Evolutionary conservation across 2,329 filamentous ascomycete genomes (phyloP).

Genomic region (Cordyceps pruinosa): DNA sequence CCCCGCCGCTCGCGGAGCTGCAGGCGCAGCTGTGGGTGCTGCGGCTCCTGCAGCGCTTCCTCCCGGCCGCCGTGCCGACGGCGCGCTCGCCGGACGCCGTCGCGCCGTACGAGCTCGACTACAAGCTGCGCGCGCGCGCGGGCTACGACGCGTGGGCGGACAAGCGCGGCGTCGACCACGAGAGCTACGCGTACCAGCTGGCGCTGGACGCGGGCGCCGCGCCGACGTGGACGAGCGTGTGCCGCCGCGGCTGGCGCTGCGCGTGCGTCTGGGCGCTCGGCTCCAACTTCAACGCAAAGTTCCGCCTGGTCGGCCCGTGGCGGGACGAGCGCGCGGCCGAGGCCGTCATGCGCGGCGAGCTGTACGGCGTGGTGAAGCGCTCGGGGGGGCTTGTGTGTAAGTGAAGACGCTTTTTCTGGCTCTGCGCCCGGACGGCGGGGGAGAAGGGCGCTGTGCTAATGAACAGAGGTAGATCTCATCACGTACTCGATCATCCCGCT

Average conservation of each 20-base stretch:
- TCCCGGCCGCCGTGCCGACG: slow-evolving; percentile 18
- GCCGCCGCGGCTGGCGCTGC: slow-evolving; percentile 31
- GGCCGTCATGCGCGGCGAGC: slow-evolving; percentile 33
- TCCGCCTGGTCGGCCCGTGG: slow-evolving; percentile 40
- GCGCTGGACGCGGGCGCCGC: slow-evolving; percentile 40
- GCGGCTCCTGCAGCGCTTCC: slow-evolving; percentile 28
- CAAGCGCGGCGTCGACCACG: slow-evolving; percentile 41
- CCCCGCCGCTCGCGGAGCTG: slow-evolving; percentile 40
- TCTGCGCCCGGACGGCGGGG: too few species aligned
- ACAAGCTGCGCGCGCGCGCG: slow-evolving; percentile 29
- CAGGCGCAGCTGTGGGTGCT: slow-evolving; percentile 43
- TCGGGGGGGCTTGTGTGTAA: slow-evolving; percentile 32
- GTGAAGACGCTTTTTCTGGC: too few species aligned
- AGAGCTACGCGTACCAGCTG: slow-evolving; percentile 43
- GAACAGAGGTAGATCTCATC: slow-evolving; percentile 22
- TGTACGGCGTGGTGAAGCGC: slow-evolving; percentile 32
- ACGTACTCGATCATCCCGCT: slow-evolving; percentile 32
- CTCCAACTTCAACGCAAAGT: slow-evolving; percentile 43
- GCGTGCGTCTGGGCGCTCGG: slow-evolving; percentile 41
- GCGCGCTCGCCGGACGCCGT: slow-evolving; percentile 18
- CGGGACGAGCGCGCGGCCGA: slow-evolving; percentile 28
- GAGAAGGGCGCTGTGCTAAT: too few species aligned
- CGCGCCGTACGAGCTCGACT: slow-evolving; percentile 32
- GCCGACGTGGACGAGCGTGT: slow-evolving; percentile 29
- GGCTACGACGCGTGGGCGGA: slow-evolving; percentile 27